Percentiles rank a stretch among this genome's conserved stretches.
phyloP scores from a whole-genome alignment of 2,329 filamentous ascomycete genomes.

The Fusarium penzigii region DNA sequence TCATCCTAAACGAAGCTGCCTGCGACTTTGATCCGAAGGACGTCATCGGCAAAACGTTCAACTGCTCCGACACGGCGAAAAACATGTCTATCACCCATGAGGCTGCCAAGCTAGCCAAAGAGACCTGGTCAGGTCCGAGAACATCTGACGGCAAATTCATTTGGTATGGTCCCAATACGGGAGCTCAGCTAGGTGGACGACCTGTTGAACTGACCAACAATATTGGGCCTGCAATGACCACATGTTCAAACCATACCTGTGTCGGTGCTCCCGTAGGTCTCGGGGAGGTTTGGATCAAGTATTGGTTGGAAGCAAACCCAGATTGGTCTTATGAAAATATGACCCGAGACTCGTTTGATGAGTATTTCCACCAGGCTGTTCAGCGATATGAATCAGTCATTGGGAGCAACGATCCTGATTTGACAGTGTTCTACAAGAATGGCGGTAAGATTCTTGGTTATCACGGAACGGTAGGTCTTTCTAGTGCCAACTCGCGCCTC shows the following conservation, averaged over 20 bases:
- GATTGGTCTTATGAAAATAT: neutral
- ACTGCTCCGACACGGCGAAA: slow-evolving; percentile 1
- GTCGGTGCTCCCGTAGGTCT: neutral
- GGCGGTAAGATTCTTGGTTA: slow-evolving; percentile 4
- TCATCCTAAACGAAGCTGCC: slow-evolving; percentile 1
- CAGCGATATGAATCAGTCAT: slow-evolving; percentile 4
- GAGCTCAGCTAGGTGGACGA: slow-evolving; percentile 1
- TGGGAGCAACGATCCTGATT: neutral
- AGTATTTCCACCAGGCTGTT: neutral
- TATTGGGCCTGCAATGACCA: slow-evolving; percentile 1
- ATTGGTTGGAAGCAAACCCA: neutral
- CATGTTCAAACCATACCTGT: neutral
- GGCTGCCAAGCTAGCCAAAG: slow-evolving; percentile 6
- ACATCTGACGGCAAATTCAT: slow-evolving; percentile 10
- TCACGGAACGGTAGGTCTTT: slow-evolving; percentile 2
- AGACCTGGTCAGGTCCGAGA: slow-evolving; percentile 6
- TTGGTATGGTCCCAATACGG: slow-evolving; percentile 5
- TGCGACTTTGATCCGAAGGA: slow-evolving; percentile 4
- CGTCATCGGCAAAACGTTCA: slow-evolving; percentile 3
- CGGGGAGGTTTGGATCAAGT: neutral
- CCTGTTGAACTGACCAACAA: neutral
- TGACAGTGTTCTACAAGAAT: neutral
- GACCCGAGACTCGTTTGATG: slow-evolving; percentile 1
- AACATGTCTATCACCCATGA: slow-evolving; percentile 2
- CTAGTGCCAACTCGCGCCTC: neutral